Conservation (phyloP, 371 early-diverging fungal genomes). For the Circinella minor region DNA sequence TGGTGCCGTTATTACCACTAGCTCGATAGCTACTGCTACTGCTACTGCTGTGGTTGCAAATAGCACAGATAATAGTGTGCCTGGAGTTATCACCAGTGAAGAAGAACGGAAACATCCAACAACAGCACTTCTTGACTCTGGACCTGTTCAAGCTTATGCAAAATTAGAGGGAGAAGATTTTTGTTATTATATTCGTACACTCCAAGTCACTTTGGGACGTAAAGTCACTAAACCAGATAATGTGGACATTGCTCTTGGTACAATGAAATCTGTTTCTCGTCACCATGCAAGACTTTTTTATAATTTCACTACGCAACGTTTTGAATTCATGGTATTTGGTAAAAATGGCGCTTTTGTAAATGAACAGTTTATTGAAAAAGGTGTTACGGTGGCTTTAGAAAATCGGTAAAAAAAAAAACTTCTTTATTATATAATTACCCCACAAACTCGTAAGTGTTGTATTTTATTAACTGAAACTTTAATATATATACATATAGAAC, state of each 20-base stretch:
- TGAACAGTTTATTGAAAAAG: slow-evolving; percentile 73
- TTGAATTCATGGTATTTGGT: slow-evolving; percentile 84
- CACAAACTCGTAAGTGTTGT: too few species aligned
- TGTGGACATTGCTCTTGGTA: slow-evolving; percentile 85
- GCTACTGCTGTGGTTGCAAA: too few species aligned
- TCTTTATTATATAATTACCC: not conserved
- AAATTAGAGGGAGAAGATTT: slow-evolving; percentile 85
- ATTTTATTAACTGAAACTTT: not conserved
- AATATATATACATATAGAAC: slow-evolving; percentile 42
- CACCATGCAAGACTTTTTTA: slow-evolving; percentile 84
- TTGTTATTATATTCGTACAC: slow-evolving; percentile 80
- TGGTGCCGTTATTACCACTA: not conserved
- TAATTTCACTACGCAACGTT: slow-evolving; percentile 79
- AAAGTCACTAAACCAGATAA: slow-evolving; percentile 53
- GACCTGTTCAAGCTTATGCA: slow-evolving; percentile 86
- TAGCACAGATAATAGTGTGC: not conserved
- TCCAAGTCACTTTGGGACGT: slow-evolving; percentile 79
- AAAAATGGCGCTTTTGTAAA: slow-evolving; percentile 90
- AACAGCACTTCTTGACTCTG: slow-evolving; percentile 25
- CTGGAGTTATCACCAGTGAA: not conserved
- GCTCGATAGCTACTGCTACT: not conserved
- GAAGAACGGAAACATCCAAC: slow-evolving; percentile 19
- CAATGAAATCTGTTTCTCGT: slow-evolving; percentile 81
- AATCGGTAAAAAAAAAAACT: slow-evolving; percentile 50
- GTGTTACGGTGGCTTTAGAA: slow-evolving; percentile 72